phyloP scores from a whole-genome alignment of 257 asterid genomes.

The Solanum rostratum region DNA sequence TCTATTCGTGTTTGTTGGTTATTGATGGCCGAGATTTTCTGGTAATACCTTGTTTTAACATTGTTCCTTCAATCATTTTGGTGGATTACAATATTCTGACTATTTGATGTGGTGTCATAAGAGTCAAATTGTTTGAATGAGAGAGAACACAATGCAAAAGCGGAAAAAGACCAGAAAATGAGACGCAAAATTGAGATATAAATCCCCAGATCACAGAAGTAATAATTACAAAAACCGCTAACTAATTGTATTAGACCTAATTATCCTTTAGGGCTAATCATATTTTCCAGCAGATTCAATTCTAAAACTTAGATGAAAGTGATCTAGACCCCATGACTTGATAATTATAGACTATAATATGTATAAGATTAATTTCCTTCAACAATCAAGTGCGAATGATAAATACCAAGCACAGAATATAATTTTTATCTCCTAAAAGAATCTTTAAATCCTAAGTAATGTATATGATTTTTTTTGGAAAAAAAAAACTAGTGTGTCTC shows the following conservation, averaged over 20 bases:
- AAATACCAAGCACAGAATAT: neutral
- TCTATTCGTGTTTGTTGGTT: neutral
- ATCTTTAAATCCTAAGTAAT: neutral
- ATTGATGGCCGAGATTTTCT: conserved; percentile 1
- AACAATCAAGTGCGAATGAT: neutral
- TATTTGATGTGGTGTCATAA: neutral
- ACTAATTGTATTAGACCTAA: neutral
- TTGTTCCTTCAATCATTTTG: neutral
- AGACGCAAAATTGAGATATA: no score
- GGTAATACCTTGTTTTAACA: conserved; percentile 7
- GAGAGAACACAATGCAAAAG: neutral
- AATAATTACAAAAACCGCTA: no score
- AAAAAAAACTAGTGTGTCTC: no score
- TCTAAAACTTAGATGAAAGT: neutral
- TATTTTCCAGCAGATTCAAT: no score
- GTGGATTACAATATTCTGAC: neutral
- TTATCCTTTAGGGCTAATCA: no score
- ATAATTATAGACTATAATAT: neutral
- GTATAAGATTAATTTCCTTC: neutral
- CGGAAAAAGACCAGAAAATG: neutral
- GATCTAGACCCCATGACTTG: neutral
- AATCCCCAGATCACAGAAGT: no score
- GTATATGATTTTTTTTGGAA: neutral
- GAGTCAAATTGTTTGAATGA: neutral
- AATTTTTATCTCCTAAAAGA: neutral